Evolutionary conservation across 805 yeast genomes (phyloP).

Genomic region (Saturnispora sanitii): DNA sequence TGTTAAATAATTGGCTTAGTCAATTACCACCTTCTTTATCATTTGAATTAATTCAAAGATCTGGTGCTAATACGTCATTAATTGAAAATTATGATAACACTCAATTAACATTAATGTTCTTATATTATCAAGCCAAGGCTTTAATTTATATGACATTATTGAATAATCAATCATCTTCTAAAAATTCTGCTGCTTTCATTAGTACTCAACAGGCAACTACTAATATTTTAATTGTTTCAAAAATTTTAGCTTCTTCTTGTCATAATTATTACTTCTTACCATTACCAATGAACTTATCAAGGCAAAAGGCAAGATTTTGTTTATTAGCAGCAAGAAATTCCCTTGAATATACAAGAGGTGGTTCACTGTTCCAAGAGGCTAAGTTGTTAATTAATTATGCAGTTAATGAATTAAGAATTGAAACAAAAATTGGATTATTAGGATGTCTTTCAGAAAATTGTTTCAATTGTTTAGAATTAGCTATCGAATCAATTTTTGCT

Average conservation of each 20-base stretch:
- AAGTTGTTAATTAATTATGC: conserved; percentile 44
- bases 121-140: conserved; percentile 54
- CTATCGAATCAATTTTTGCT: conserved; percentile 54
- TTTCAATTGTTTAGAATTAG: conserved; percentile 44
- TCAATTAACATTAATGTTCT: conserved; percentile 43
- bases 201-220: conserved; percentile 63
- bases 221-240: conserved; percentile 43
- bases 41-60: conserved; percentile 50
- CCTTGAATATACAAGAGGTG: conserved; percentile 74
- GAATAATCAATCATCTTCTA: conserved; percentile 33
- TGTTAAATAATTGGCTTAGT: conserved; percentile 70
- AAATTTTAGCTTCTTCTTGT: conserved; percentile 32
- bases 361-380: conserved; percentile 66
- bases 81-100: conserved; percentile 30
- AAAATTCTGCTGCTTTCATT: conserved; percentile 46
- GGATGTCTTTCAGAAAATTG: conserved; percentile 54
- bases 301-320: conserved; percentile 55
- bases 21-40: conserved; percentile 52
- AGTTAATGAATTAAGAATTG: conserved; percentile 40
- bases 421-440: conserved; percentile 43
- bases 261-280: conserved; percentile 38
- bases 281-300: conserved; percentile 50
- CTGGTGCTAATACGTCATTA: conserved; percentile 34
- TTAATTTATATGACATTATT: conserved; percentile 57
- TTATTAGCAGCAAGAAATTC: conserved; percentile 65